phyloP scores from a whole-genome alignment of 805 yeast genomes.

The Priceomyces castillae region DNA sequence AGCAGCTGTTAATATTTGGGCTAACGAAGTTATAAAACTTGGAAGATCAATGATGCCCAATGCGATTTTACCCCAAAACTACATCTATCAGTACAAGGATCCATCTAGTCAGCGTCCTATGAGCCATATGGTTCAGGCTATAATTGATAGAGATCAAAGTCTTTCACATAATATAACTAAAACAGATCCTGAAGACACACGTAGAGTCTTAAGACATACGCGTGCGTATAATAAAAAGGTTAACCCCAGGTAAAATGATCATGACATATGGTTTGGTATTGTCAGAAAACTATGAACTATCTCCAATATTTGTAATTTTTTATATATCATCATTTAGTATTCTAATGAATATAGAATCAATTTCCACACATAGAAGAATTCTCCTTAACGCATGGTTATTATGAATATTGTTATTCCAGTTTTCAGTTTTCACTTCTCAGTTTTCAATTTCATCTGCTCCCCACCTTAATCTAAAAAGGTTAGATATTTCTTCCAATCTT shows the following conservation, averaged over 20 bases:
- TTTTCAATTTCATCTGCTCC: neutral
- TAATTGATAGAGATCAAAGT: conserved; percentile 15
- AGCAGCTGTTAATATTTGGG: conserved; percentile 55
- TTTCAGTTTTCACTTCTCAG: too few species aligned
- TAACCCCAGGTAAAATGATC: neutral
- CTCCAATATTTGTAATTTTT: too few species aligned
- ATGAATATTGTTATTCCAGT: too few species aligned
- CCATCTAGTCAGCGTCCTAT: conserved; percentile 11
- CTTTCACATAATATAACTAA: conserved; percentile 17
- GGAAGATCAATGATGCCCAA: conserved; percentile 64
- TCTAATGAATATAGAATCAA: too few species aligned
- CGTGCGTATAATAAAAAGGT: conserved; percentile 34
- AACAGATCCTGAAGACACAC: conserved; percentile 28
- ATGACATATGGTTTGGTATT: too few species aligned
- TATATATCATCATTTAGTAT: too few species aligned
- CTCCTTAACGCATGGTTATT: too few species aligned
- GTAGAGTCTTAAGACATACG: conserved; percentile 34
- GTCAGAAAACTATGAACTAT: too few species aligned
- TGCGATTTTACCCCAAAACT: conserved; percentile 38
- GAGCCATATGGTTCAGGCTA: conserved; percentile 34
- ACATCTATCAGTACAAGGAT: conserved; percentile 29
- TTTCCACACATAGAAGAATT: too few species aligned
- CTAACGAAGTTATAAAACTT: conserved; percentile 58
- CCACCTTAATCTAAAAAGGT: neutral
- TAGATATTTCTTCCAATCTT: neutral